Conservation (phyloP, 2,329 filamentous ascomycete species). For the Parafenestella ontariensis region DNA sequence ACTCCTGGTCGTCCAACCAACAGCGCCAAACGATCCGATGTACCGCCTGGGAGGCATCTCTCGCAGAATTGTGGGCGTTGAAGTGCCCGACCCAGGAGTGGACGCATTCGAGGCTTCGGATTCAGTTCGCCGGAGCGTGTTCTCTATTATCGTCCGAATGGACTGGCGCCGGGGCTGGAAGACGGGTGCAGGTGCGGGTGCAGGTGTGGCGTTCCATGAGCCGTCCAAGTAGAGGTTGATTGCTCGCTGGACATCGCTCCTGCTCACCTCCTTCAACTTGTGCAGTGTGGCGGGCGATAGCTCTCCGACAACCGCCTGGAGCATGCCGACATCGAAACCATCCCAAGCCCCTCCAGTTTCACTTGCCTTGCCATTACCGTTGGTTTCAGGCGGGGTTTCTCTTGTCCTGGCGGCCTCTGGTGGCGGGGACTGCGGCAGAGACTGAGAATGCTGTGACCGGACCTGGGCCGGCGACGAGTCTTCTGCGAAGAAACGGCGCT, state of each 20-base stretch:
- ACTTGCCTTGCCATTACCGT: conserved; percentile 2
- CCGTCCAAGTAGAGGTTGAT: conserved; percentile 71
- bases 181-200: conserved; percentile 15
- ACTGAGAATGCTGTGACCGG: conserved; percentile 24
- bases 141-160: conserved; percentile 33
- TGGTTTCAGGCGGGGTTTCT: conserved; percentile 7
- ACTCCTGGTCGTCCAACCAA: conserved; percentile 89
- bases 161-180: conserved; percentile 24
- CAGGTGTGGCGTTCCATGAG: conserved; percentile 59
- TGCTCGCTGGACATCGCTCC: conserved; percentile 64
- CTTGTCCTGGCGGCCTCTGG: conserved; percentile 20
- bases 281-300: conserved; percentile 55
- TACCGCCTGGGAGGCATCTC: conserved; percentile 71
- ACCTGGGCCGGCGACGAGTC: conserved; percentile 48
- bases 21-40: conserved; percentile 88
- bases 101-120: conserved; percentile 32
- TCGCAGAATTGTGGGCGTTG: conserved; percentile 30
- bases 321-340: conserved; percentile 62
- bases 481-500: conserved; percentile 68
- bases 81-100: conserved; percentile 28
- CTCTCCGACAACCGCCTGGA: conserved; percentile 66
- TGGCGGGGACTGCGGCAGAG: conserved; percentile 42
- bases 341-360: conserved; percentile 22
- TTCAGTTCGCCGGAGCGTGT: conserved; percentile 33
- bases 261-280: conserved; percentile 58